A percentile compares a stretch with the other conserved stretches of the same genome.
phyloP scores from a whole-genome alignment of 2,329 filamentous ascomycete species.

The Didymosphaeria variabile region DNA sequence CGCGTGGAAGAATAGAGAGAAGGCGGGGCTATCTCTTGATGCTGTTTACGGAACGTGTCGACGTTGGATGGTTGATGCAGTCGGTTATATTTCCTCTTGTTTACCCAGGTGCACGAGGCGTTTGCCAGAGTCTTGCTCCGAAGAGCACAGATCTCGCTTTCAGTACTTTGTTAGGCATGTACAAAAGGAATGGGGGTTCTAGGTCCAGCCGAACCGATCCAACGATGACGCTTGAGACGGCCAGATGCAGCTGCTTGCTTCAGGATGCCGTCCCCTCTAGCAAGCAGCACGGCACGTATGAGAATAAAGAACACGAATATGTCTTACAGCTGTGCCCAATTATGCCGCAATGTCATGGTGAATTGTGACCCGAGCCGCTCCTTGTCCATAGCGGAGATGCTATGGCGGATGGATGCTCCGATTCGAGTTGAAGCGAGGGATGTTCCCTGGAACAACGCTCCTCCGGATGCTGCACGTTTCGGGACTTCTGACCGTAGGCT shows the following conservation, averaged over 20 bases:
- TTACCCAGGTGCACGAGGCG: constrained; percentile 16
- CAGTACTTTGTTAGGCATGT: constrained; percentile 19
- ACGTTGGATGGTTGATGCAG: constrained; percentile 12
- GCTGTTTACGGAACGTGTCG: constrained; percentile 5
- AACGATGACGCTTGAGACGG: constrained; percentile 26
- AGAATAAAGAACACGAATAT: constrained; percentile 27
- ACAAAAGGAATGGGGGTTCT: constrained; percentile 27
- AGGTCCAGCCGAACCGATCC: constrained; percentile 7
- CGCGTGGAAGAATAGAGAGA: constrained; percentile 26
- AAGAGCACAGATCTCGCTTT: background rate
- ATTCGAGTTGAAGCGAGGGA: constrained; percentile 3
- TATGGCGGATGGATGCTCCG: constrained; percentile 12
- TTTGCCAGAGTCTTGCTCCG: constrained; percentile 2
- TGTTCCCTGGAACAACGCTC: constrained; percentile 3
- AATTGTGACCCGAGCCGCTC: constrained; percentile 12
- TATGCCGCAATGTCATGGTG: constrained; percentile 12
- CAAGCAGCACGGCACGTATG: background rate
- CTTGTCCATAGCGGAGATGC: constrained; percentile 17
- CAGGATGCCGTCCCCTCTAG: background rate
- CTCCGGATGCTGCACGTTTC: background rate
- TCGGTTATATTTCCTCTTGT: constrained; percentile 11
- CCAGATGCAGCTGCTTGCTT: constrained; percentile 9
- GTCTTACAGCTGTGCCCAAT: constrained; percentile 20
- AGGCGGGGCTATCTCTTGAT: constrained; percentile 4
- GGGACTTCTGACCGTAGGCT: background rate